A percentile compares a stretch with the other conserved stretches of the same genome.
Evolutionary conservation across 306 rosid genomes (phyloP).

Genomic region (Prunus kanzakura): DNA sequence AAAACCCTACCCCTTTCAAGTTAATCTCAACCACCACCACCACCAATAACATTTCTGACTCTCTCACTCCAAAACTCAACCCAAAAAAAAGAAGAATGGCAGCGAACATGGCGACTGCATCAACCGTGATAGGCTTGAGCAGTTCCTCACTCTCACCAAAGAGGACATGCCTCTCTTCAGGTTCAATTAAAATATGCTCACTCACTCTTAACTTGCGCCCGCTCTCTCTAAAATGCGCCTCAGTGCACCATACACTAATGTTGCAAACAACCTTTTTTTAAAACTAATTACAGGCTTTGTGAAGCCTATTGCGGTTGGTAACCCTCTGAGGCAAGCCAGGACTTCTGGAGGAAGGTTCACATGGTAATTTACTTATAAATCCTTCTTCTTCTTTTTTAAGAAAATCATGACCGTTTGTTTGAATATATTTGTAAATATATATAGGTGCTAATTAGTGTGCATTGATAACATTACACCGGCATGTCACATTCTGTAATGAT

Average conservation of each 20-base stretch:
- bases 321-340: constrained; percentile 51
- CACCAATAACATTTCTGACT: background rate
- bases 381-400: background rate
- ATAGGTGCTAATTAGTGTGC: no score
- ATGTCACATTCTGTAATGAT: no score
- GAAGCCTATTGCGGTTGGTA: constrained; percentile 48
- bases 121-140: constrained; percentile 57
- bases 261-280: background rate
- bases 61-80: background rate
- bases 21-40: constrained; percentile 15
- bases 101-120: constrained; percentile 50
- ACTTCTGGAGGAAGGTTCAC: constrained; percentile 58
- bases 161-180: constrained; percentile 49
- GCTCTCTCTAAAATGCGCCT: background rate
- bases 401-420: background rate
- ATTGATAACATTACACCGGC: no score
- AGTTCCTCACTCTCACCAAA: constrained; percentile 37
- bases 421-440: no score
- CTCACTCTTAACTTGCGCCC: background rate
- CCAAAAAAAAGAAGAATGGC: constrained; percentile 42
- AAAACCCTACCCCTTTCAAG: background rate
- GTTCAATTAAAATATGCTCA: constrained; percentile 9
- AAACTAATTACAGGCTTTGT: constrained; percentile 44
- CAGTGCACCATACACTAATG: background rate
- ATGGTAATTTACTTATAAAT: constrained; percentile 43